Base-by-base conservation (phyloP, 352 stramenopile species). In the Phytophthora ohioensis region DNA sequence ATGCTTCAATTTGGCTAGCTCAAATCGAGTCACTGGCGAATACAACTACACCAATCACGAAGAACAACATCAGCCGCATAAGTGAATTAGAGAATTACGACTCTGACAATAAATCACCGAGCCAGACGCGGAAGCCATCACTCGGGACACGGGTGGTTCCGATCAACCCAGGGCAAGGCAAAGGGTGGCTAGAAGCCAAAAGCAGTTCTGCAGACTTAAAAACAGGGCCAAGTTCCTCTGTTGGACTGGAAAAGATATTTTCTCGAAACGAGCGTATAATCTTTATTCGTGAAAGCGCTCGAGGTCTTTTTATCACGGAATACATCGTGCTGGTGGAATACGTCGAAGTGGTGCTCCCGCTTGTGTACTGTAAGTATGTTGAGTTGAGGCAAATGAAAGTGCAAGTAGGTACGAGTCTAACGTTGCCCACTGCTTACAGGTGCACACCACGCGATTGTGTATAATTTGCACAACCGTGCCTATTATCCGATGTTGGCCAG, bases 261-360 rank as follows among this genome's bases (percentile, higher is more conserved):
- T 61, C 63, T 1, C 8, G 8, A 11, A 45, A 72, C 27, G 71
- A 78, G 35, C 66, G 61, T 1, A 36, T 42, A 2, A 12, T 65
- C 0, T 79, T 80, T 48, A 68, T 81, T 17, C 65, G 67, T 15
- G 64, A 80, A 39, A 72, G 53, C 15, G 49, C 68, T 5, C 61
- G 51, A 0, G 70, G 75, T 4, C 69, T 81, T 4, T 74, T 81
- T 17, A 73, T 77, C n/a, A 75, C 67, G 2, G 78, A 88, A 47
- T 85, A 76, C 17, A 17, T 84, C 6, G 45, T 82, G 4, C 47
- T 84, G n/a, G 65, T 77, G n/a, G 77, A 85, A 48, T 84, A 79
- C 41, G 65, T 68, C 6, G 75, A 83, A 41, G 73, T 83, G 21
- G 60, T 79, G 17, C 58, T 87, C 15, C 67, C 79, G 17, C n/a